phyloP scores from a whole-genome alignment of 202 grass and related monocot species.

The Panicum hallii region DNA sequence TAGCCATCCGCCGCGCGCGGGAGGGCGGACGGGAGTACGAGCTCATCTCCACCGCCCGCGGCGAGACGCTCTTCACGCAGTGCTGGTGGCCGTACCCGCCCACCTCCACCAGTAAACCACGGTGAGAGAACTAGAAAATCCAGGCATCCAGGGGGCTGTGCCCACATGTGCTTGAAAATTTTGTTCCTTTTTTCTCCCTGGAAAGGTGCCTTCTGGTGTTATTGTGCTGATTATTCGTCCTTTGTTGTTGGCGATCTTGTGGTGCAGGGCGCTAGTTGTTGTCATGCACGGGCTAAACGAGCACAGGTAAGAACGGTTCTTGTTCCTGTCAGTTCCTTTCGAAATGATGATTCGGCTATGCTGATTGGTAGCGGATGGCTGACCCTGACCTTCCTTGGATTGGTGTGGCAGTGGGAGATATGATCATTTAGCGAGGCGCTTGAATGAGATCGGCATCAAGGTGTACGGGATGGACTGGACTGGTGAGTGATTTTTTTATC shows the following conservation, averaged over 20 bases:
- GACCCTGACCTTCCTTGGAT: constrained; percentile 29
- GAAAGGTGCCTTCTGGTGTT: background rate
- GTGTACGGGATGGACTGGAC: constrained; percentile 98
- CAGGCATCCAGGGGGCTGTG: background rate
- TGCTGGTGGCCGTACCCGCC: constrained; percentile 68
- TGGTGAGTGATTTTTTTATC: constrained; percentile 51
- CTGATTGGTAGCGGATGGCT: constrained; percentile 22
- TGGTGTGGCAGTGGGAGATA: constrained; percentile 78
- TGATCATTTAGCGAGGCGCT: constrained; percentile 74
- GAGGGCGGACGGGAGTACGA: constrained; percentile 65
- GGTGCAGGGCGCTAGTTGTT: constrained; percentile 72
- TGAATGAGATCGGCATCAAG: constrained; percentile 84
- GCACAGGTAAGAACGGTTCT: constrained; percentile 66
- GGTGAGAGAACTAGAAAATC: constrained; percentile 17
- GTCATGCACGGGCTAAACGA: constrained; percentile 96
- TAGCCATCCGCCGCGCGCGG: constrained; percentile 39
- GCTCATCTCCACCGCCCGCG: constrained; percentile 61
- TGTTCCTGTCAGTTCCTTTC: background rate
- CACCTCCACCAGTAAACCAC: constrained; percentile 44
- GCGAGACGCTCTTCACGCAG: constrained; percentile 87
- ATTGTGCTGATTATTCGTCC: constrained; percentile 19
- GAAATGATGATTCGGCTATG: background rate
- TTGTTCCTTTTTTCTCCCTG: background rate
- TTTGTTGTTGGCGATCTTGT: constrained; percentile 33
- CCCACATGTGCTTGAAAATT: background rate